phyloP scores from a whole-genome alignment of 2,329 filamentous ascomycete genomes.

The Triangularia setosa region DNA sequence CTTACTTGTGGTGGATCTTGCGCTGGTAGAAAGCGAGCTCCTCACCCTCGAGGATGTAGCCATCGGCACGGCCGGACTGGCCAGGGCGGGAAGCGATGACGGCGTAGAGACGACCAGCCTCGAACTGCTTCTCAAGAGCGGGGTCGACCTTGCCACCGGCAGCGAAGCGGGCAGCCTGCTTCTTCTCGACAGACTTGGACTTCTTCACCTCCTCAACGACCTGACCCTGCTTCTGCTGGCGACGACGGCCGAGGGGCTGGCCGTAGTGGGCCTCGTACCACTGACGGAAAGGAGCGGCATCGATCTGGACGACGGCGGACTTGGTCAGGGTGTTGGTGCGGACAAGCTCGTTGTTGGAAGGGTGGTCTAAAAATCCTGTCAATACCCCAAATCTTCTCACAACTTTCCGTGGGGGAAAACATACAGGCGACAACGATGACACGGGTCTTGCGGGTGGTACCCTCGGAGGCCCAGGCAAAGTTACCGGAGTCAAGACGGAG shows the following conservation, averaged over 20 bases:
- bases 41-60: conserved; percentile 98
- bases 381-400: neutral
- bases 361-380: conserved; percentile 59
- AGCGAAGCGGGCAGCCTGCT: conserved; percentile 85
- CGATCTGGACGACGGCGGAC: conserved; percentile 97
- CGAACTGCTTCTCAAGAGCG: conserved; percentile 96
- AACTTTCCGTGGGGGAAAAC: conserved; percentile 9
- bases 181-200: conserved; percentile 92
- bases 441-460: conserved; percentile 97
- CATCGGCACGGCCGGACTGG: conserved; percentile 94
- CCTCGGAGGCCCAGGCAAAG: conserved; percentile 99
- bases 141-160: conserved; percentile 86
- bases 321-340: conserved; percentile 99
- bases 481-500: conserved; percentile 98
- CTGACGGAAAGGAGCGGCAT: conserved; percentile 97
- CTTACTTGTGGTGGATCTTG: conserved; percentile 97
- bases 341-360: conserved; percentile 99
- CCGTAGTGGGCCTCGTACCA: conserved; percentile 99
- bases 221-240: conserved; percentile 76
- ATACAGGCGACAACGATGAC: conserved; percentile 86
- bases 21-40: conserved; percentile 99
- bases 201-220: conserved; percentile 75
- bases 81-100: conserved; percentile 89
- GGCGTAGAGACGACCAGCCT: conserved; percentile 96
- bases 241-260: conserved; percentile 78